These are phyloP conservation scores for Sanghuangporus baumii DNA, from an alignment of 1,284 basidiomycete species.

Conservation along the genomic window DNA sequence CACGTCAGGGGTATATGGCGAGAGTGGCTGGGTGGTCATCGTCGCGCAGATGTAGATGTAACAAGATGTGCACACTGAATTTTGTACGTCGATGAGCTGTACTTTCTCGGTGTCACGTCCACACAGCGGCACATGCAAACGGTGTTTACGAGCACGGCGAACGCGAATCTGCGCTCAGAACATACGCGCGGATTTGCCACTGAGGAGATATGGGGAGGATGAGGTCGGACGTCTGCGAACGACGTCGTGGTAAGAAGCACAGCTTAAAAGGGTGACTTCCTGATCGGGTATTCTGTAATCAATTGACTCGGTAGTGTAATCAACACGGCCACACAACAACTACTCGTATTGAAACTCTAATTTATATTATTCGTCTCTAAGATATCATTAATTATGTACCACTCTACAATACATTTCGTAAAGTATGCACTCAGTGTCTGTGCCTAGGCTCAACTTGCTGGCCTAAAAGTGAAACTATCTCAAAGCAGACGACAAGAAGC, in stretches of 20 bases:
- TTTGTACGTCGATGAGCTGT: conserved; percentile 3
- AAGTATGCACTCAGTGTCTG: background rate
- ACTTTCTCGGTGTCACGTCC: background rate
- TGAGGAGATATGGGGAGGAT: conserved; percentile 2
- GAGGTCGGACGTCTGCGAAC: conserved; percentile 3
- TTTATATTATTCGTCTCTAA: background rate
- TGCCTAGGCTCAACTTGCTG: conserved; percentile 22
- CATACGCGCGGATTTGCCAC: conserved; percentile 8
- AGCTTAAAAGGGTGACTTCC: conserved; percentile 11
- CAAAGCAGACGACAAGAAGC: conserved; percentile 72
- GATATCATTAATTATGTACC: background rate
- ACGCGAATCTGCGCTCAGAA: conserved; percentile 14
- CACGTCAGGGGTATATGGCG: conserved; percentile 6
- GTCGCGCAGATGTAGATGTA: background rate
- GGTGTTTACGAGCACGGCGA: conserved; percentile 3
- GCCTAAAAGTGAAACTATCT: conserved; percentile 47
- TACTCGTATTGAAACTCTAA: background rate
- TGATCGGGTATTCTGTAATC: conserved; percentile 2
- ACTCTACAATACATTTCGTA: background rate
- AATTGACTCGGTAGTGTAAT: background rate
- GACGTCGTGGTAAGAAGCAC: conserved; percentile 17
- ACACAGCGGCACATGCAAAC: conserved; percentile 7
- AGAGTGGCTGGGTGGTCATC: conserved; percentile 13
- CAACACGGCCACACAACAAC: background rate
- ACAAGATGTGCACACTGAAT: too few relatives aligned